Conservation (phyloP, 192 early-diverging fungal species). For the Coemansia sp. region DNA sequence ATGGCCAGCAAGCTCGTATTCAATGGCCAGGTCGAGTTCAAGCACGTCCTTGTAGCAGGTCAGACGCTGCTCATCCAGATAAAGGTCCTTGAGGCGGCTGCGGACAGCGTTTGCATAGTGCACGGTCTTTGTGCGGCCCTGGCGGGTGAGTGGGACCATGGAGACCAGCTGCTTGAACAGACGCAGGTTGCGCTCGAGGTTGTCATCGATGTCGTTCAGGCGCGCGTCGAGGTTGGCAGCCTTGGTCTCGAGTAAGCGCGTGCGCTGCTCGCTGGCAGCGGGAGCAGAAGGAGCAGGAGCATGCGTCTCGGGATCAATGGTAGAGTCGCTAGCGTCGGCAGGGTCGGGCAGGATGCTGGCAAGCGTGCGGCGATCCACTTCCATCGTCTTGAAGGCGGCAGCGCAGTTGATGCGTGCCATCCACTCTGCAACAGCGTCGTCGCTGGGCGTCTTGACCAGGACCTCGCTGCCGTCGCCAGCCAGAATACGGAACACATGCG, state of each 20-base stretch:
- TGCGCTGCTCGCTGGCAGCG: slow-evolving; percentile 19
- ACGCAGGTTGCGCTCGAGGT: slow-evolving; percentile 58
- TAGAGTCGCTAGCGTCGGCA: neutral
- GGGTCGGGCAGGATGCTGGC: neutral
- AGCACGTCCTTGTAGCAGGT: slow-evolving; percentile 74
- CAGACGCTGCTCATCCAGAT: slow-evolving; percentile 62
- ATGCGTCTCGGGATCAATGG: neutral
- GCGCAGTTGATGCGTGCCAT: slow-evolving; percentile 81
- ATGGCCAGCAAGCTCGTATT: slow-evolving; percentile 40
- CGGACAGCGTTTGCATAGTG: slow-evolving; percentile 50
- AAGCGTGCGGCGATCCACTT: slow-evolving; percentile 32
- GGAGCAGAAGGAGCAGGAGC: neutral
- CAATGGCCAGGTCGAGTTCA: slow-evolving; percentile 60
- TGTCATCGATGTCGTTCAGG: slow-evolving; percentile 55
- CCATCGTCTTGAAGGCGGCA: slow-evolving; percentile 67
- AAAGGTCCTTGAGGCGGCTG: slow-evolving; percentile 57
- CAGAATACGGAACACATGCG: slow-evolving; percentile 75
- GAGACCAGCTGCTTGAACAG: slow-evolving; percentile 66
- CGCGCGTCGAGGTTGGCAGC: slow-evolving; percentile 55
- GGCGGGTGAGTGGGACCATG: slow-evolving; percentile 70
- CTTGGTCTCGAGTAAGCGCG: slow-evolving; percentile 42
- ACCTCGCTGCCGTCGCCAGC: slow-evolving; percentile 72
- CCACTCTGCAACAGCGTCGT: slow-evolving; percentile 77
- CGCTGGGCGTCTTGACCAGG: slow-evolving; percentile 66
- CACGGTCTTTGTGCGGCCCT: slow-evolving; percentile 60